phyloP scores from a whole-genome alignment of 805 yeast species.

The Starmerella sirachaensis region DNA sequence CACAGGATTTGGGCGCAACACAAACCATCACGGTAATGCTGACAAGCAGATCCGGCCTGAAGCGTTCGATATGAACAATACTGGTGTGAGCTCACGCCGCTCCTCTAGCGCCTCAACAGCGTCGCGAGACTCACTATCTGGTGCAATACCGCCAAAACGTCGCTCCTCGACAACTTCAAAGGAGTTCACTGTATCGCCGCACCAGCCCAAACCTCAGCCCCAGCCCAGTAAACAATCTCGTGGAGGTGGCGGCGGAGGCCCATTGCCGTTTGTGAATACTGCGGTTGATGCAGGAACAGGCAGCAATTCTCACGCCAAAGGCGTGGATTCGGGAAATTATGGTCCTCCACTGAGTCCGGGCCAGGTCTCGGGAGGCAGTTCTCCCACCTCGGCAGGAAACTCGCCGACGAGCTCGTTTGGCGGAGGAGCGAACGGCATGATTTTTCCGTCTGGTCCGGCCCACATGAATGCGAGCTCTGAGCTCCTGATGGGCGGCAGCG shows the following conservation, averaged over 20 bases:
- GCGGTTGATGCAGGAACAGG: neutral
- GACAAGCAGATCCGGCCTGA: constrained; percentile 24
- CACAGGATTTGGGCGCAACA: constrained; percentile 6
- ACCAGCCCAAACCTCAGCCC: constrained; percentile 8
- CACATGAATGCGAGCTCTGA: constrained; percentile 2
- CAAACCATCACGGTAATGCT: constrained; percentile 4
- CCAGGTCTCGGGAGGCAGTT: too few species aligned
- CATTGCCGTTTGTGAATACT: neutral
- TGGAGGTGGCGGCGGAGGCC: neutral
- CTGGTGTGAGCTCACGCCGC: constrained; percentile 24
- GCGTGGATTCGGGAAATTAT: neutral
- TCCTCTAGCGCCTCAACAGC: constrained; percentile 6
- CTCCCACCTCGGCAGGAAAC: neutral
- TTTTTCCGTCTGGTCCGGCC: too few species aligned
- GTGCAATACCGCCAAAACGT: constrained; percentile 10
- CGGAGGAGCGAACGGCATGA: neutral
- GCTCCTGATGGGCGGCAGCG: constrained; percentile 5
- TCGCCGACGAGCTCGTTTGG: neutral
- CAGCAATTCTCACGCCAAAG: neutral
- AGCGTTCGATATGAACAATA: constrained; percentile 23
- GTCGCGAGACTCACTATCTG: constrained; percentile 10
- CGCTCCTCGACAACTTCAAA: constrained; percentile 6
- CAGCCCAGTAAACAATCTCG: constrained; percentile 7
- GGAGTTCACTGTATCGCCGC: constrained; percentile 8
- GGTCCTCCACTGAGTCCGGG: too few species aligned